phyloP scores from a whole-genome alignment of 495 filamentous ascomycete genomes.

The Neurospora pannonica region DNA sequence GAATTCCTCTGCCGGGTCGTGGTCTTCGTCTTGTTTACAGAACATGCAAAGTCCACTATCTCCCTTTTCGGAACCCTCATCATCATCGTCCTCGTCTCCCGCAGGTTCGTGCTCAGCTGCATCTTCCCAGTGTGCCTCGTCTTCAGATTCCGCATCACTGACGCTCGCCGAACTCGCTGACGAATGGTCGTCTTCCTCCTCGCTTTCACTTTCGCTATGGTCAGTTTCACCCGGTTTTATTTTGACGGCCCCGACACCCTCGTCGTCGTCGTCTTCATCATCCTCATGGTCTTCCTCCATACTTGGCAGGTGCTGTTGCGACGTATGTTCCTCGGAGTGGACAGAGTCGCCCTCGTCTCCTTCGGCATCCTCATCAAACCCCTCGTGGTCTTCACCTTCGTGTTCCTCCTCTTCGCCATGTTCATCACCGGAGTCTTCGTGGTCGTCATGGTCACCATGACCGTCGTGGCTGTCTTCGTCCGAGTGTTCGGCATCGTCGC shows the following conservation, averaged over 20 bases:
- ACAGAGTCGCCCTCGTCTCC: conserved; percentile 28
- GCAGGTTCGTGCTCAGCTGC: conserved; percentile 41
- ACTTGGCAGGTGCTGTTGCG: conserved; percentile 29
- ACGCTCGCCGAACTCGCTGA: conserved; percentile 12
- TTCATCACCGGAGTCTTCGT: conserved; percentile 26
- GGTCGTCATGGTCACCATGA: conserved; percentile 30
- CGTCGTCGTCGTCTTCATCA: conserved; percentile 43
- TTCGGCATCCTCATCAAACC: conserved; percentile 33
- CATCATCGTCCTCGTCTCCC: conserved; percentile 61
- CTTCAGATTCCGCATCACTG: conserved; percentile 32
- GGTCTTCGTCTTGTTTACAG: conserved; percentile 72
- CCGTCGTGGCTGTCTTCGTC: conserved; percentile 22
- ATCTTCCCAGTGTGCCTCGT: conserved; percentile 45
- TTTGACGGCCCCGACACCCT: conserved; percentile 70
- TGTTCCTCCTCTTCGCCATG: conserved; percentile 37
- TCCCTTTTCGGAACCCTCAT: conserved; percentile 46
- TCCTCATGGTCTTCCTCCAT: conserved; percentile 24
- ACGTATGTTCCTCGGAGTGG: not conserved
- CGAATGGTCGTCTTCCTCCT: conserved; percentile 16
- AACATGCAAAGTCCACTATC: conserved; percentile 64
- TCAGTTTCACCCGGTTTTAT: conserved; percentile 48
- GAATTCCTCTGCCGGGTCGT: conserved; percentile 80
- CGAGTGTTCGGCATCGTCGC: conserved; percentile 19
- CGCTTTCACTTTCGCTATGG: conserved; percentile 32
- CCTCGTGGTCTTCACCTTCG: conserved; percentile 28